Conservation (phyloP, 805 yeast species). For the Metschnikowia aberdeeniae region DNA sequence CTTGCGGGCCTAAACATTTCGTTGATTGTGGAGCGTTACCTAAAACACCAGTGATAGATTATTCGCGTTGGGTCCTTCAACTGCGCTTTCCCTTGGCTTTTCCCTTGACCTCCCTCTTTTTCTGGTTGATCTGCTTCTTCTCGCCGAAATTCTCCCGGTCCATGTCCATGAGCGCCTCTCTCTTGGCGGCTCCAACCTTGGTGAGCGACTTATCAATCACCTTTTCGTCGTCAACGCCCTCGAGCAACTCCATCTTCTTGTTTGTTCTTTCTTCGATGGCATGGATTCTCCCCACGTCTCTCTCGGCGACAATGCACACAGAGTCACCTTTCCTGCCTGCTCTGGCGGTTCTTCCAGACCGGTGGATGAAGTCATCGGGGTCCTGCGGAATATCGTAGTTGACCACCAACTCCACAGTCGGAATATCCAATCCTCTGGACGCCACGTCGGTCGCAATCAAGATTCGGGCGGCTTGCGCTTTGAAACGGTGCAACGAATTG, state of each 20-base stretch:
- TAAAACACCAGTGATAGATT: neutral
- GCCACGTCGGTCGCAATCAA: conserved; percentile 96
- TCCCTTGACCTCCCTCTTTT: conserved; percentile 24
- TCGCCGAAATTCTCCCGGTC: conserved; percentile 88
- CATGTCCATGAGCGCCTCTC: conserved; percentile 92
- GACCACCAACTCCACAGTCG: conserved; percentile 82
- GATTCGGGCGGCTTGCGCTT: conserved; percentile 92
- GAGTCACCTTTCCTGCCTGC: conserved; percentile 90
- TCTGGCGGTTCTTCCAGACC: conserved; percentile 99
- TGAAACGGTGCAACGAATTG: conserved; percentile 84
- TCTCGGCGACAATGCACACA: conserved; percentile 76
- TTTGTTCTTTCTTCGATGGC: conserved; percentile 85
- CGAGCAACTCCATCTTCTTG: conserved; percentile 73
- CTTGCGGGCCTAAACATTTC: conserved; percentile 34
- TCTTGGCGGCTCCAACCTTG: conserved; percentile 72
- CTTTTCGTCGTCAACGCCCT: conserved; percentile 65
- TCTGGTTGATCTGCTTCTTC: conserved; percentile 48
- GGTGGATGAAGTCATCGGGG: conserved; percentile 92
- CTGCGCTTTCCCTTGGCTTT: neutral
- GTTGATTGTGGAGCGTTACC: conserved; percentile 18
- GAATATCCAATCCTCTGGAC: conserved; percentile 95
- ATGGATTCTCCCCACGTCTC: conserved; percentile 75
- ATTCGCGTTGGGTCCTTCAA: neutral
- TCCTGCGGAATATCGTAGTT: conserved; percentile 95
- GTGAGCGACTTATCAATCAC: conserved; percentile 71